Evolutionary conservation across 257 asterid species (phyloP).

Genomic region (Capsicum chinense): DNA sequence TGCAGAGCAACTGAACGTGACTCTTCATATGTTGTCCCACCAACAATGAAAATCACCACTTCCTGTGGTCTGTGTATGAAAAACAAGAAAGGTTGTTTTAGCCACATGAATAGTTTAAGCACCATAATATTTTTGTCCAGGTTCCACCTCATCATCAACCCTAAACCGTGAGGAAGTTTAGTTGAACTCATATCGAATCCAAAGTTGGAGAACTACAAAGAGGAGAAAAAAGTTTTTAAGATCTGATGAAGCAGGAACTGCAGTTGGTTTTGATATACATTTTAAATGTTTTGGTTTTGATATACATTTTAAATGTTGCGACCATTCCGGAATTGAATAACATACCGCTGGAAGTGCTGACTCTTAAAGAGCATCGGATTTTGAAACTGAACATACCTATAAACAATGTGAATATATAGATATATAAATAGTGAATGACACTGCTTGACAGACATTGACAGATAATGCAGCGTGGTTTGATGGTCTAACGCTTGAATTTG

Average conservation of each 20-base stretch:
- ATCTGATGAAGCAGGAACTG: background rate
- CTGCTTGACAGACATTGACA: background rate
- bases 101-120: background rate
- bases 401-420: background rate
- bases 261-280: background rate
- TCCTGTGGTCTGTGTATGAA: conserved; percentile 75
- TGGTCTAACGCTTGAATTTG: background rate
- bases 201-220: background rate
- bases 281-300: background rate
- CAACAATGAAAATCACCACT: conserved; percentile 84
- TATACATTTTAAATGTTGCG: background rate
- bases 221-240: background rate
- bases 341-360: background rate
- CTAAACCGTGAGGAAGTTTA: background rate
- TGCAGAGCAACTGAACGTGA: conserved; percentile 84
- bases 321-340: background rate
- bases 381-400: background rate
- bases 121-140: background rate
- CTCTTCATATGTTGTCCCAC: conserved; percentile 98
- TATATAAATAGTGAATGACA: background rate
- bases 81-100: conserved; percentile 12
- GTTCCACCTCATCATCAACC: conserved; percentile 19
- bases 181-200: conserved; percentile 12
- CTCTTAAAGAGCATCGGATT: background rate
- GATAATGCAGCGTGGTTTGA: background rate